A percentile compares a stretch with the other conserved stretches of the same genome.
Conservation (phyloP, 129 eudicot species). For the Tagetes erecta region DNA sequence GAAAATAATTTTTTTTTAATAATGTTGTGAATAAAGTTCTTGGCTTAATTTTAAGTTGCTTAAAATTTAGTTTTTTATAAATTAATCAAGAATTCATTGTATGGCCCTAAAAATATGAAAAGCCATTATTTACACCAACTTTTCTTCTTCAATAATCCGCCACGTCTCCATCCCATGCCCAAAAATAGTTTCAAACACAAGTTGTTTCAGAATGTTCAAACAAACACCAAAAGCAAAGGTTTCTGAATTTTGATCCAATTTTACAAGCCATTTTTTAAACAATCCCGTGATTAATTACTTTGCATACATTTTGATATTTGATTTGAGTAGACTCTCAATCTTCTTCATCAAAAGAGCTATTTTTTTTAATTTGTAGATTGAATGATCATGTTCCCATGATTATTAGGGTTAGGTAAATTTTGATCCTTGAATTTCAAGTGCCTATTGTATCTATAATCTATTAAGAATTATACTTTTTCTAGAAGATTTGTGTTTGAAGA, state of each 20-base stretch:
- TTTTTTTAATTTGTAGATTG: neutral
- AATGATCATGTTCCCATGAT: neutral
- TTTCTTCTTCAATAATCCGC: constrained; percentile 11
- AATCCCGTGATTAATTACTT: neutral
- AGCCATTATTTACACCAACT: constrained; percentile 31
- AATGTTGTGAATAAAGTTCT: too few relatives aligned
- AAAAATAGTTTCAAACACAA: constrained; percentile 22
- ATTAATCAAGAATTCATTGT: too few relatives aligned
- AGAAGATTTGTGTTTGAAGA: neutral
- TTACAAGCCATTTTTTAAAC: neutral
- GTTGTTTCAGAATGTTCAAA: constrained; percentile 10
- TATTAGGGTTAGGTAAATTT: constrained; percentile 8
- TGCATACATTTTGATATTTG: neutral
- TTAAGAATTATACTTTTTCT: too few relatives aligned
- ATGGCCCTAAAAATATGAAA: too few relatives aligned
- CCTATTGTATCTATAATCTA: too few relatives aligned
- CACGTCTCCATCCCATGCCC: constrained; percentile 31
- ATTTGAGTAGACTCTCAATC: constrained; percentile 3
- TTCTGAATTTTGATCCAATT: constrained; percentile 15
- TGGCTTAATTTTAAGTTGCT: too few relatives aligned
- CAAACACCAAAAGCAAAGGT: constrained; percentile 24
- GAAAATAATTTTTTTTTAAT: too few relatives aligned
- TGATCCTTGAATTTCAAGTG: neutral
- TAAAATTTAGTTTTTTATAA: too few relatives aligned
- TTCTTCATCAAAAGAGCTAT: constrained; percentile 19